These are phyloP conservation scores for Conticribra guillardii DNA, from an alignment of 108 stramenopile species.

Conservation along the genomic window DNA sequence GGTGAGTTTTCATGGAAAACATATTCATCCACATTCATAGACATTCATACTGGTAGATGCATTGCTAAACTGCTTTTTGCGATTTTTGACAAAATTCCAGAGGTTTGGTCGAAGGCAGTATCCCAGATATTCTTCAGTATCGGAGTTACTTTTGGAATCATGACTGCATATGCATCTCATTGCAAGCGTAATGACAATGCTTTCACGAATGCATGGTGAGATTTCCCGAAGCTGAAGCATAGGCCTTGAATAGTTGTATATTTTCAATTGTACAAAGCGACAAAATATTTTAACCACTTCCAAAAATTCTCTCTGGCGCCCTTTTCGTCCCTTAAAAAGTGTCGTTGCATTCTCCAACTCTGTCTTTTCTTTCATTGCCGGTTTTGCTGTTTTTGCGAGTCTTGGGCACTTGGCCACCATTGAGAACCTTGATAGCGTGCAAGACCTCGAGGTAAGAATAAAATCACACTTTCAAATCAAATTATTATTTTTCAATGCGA, in stretches of 20 bases:
- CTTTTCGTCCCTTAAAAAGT: constrained; percentile 11
- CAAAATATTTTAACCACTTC: too few species aligned
- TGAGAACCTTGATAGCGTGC: constrained; percentile 24
- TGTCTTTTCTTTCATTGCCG: constrained; percentile 62
- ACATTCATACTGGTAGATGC: too few species aligned
- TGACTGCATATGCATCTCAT: constrained; percentile 69
- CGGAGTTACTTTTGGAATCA: constrained; percentile 62
- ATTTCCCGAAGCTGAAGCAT: too few species aligned
- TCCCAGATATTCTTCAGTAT: constrained; percentile 73
- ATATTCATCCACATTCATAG: not conserved
- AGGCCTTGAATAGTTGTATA: too few species aligned
- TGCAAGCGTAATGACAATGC: constrained; percentile 57
- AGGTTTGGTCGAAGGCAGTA: constrained; percentile 67
- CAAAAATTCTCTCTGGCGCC: not conserved
- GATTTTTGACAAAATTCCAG: not conserved
- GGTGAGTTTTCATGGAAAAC: not conserved
- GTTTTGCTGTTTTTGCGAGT: constrained; percentile 74
- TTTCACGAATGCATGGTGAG: constrained; percentile 32
- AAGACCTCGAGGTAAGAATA: too few species aligned
- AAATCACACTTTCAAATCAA: too few species aligned
- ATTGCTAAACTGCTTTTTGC: too few species aligned
- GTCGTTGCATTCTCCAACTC: constrained; percentile 57
- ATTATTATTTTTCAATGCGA: too few species aligned
- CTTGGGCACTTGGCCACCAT: constrained; percentile 57
- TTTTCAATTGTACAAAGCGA: too few species aligned